Conservation (phyloP, 345 rosid genomes). For the Brassica incana region DNA sequence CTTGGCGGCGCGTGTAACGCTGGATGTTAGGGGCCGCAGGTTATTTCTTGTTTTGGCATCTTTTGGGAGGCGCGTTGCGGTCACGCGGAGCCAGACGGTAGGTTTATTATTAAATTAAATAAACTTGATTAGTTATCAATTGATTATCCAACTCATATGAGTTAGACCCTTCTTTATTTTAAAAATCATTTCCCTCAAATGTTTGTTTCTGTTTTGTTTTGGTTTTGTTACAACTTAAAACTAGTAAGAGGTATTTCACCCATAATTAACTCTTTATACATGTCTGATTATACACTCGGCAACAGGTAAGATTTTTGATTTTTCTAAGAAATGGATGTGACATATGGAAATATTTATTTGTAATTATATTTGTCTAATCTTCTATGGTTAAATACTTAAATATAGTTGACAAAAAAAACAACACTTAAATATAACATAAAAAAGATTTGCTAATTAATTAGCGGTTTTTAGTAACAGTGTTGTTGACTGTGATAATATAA, state of each 20-base stretch:
- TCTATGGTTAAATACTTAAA: neutral
- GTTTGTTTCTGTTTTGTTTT: slow-evolving; percentile 27
- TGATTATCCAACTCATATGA: slow-evolving; percentile 36
- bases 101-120: neutral
- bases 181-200: neutral
- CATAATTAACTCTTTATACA: neutral
- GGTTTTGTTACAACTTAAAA: slow-evolving; percentile 15
- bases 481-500: slow-evolving; percentile 6
- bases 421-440: neutral
- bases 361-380: neutral
- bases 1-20: slow-evolving; percentile 22
- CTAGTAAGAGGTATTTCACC: too few relatives aligned
- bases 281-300: neutral
- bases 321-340: neutral
- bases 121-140: neutral
- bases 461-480: neutral
- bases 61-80: slow-evolving; percentile 27
- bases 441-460: slow-evolving; percentile 1
- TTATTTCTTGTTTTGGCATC: slow-evolving; percentile 38
- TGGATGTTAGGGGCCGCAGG: slow-evolving; percentile 24
- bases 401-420: neutral
- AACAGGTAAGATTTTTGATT: neutral
- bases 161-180: neutral
- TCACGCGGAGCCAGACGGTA: slow-evolving; percentile 30
- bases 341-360: neutral